A percentile compares a stretch with the other conserved stretches of the same genome.
phyloP scores from a whole-genome alignment of 495 filamentous ascomycete species.

The Penicillium pancosmium region DNA sequence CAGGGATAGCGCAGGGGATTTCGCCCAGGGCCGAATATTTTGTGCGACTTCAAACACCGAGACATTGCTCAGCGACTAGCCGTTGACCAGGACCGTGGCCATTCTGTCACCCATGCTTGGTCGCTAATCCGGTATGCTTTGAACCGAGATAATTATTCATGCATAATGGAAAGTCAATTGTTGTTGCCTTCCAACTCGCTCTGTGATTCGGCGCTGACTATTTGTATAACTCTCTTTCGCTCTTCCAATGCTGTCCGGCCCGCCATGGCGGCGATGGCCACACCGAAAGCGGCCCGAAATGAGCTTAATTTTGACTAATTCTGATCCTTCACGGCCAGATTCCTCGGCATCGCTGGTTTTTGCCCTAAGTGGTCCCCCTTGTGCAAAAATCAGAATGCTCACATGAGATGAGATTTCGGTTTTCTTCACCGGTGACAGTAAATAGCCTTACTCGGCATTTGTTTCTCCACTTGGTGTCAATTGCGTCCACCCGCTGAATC shows the following conservation, averaged over 20 bases:
- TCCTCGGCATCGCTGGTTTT: slow-evolving; percentile 1
- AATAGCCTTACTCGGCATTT: slow-evolving; percentile 13
- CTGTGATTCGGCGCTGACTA: not conserved
- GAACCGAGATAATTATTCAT: too few relatives aligned
- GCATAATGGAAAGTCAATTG: too few relatives aligned
- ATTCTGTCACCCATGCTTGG: too few relatives aligned
- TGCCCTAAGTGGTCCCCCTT: not conserved
- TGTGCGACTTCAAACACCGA: too few relatives aligned
- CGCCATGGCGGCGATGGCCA: not conserved
- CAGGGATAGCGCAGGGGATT: too few relatives aligned
- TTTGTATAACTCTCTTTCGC: not conserved
- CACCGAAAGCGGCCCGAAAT: slow-evolving; percentile 14
- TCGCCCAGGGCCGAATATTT: too few relatives aligned
- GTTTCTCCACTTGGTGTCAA: slow-evolving; percentile 16
- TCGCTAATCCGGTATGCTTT: too few relatives aligned
- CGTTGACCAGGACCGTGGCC: too few relatives aligned
- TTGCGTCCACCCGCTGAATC: not conserved
- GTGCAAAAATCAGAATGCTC: slow-evolving; percentile 2
- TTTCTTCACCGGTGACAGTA: slow-evolving; percentile 18
- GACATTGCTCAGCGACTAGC: too few relatives aligned
- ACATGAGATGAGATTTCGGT: not conserved
- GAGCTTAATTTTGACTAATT: slow-evolving; percentile 7
- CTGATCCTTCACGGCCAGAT: not conserved
- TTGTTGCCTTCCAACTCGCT: too few relatives aligned
- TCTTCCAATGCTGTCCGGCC: slow-evolving; percentile 1